Evolutionary conservation across 108 stramenopile genomes (phyloP), one percentile per base, ranked within the genome.

Genomic region (Skeletonema costatum): DNA sequence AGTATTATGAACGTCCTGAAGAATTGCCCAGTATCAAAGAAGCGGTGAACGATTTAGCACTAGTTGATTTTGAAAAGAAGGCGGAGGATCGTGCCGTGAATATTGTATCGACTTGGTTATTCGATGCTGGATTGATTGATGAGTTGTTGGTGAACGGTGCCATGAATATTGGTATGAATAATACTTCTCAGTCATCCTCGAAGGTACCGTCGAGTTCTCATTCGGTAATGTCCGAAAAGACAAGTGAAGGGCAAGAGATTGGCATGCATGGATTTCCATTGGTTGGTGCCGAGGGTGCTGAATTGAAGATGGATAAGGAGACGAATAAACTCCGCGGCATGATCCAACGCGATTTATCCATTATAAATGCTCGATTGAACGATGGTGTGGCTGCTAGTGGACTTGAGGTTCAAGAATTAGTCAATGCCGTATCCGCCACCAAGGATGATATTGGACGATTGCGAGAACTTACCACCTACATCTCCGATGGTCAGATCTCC

Each of bases 301-400:
- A 73, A n/a, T 71, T 76, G 25, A 95, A 96, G 73, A 96, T 96
- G 86, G 94, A 96, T 64, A 92, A 91, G 84, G 94, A 96, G 76
- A 90, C 92, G 38, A 87, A 84, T 46, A 93, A 92, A 73, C 68
- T 93, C 6, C 87, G 92, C 0, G 83, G 70, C 13, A 76, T 78
- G 35, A 89, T 90, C 32, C 78, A 85, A 56, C 83, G 94, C 0
- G 91, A 93, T 61, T 64, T 96, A 30, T 76, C 90, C 5, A 75
- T 96, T 25, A 90, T 96, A 50, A 93, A 96, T 85, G 77, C 92
- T 12, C 75, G 94, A 25, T 72, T 96, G 66, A 96, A 96, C 42
- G 94, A 96, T 71, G 94, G 94, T 67, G 94, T 96, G 12, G 94
- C 94, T 3, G 94, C 94, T 4, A 84, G 85, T 25, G 94, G 94